phyloP scores from a whole-genome alignment of 1,284 basidiomycete genomes.

The Microbotryum scabiosae region DNA sequence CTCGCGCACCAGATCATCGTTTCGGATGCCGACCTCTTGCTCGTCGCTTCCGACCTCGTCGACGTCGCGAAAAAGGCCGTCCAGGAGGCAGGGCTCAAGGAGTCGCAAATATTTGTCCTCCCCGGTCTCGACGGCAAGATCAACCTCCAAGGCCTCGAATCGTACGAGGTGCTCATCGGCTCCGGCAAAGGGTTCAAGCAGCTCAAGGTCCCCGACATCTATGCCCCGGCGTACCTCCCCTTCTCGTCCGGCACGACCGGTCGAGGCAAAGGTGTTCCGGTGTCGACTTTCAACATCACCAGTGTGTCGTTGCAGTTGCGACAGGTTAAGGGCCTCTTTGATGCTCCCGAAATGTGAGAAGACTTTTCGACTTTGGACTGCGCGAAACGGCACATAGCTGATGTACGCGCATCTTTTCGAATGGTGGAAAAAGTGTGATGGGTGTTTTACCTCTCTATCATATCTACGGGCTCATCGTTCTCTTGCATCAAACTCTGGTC shows the following conservation, averaged over 20 bases:
- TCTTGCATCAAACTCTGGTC: slow-evolving; percentile 16
- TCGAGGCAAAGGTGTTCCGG: slow-evolving; percentile 22
- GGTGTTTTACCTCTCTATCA: slow-evolving; percentile 15
- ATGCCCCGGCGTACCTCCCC: slow-evolving; percentile 4
- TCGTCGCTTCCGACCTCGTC: slow-evolving; percentile 18
- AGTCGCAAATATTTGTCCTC: slow-evolving; percentile 18
- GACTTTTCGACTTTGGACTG: too few relatives aligned
- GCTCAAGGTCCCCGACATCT: background rate
- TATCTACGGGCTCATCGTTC: slow-evolving; percentile 23
- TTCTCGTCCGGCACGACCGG: slow-evolving; percentile 26
- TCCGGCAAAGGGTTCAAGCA: background rate
- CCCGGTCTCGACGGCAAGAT: slow-evolving; percentile 15
- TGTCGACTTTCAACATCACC: slow-evolving; percentile 19
- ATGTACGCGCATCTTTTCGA: background rate
- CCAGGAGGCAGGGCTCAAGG: slow-evolving; percentile 2
- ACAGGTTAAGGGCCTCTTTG: slow-evolving; percentile 11
- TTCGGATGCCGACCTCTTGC: slow-evolving; percentile 7
- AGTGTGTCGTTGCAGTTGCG: slow-evolving; percentile 8
- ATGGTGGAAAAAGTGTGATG: slow-evolving; percentile 2
- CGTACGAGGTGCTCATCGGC: slow-evolving; percentile 1
- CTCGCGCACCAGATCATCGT: slow-evolving; percentile 20
- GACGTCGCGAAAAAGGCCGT: slow-evolving; percentile 12
- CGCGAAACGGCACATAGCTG: background rate
- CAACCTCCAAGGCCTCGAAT: slow-evolving; percentile 4
- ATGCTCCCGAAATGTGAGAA: slow-evolving; percentile 3